Percentiles rank a stretch among this genome's conserved stretches.
phyloP scores from a whole-genome alignment of 495 filamentous ascomycete species.

The Trichoderma reesei region DNA sequence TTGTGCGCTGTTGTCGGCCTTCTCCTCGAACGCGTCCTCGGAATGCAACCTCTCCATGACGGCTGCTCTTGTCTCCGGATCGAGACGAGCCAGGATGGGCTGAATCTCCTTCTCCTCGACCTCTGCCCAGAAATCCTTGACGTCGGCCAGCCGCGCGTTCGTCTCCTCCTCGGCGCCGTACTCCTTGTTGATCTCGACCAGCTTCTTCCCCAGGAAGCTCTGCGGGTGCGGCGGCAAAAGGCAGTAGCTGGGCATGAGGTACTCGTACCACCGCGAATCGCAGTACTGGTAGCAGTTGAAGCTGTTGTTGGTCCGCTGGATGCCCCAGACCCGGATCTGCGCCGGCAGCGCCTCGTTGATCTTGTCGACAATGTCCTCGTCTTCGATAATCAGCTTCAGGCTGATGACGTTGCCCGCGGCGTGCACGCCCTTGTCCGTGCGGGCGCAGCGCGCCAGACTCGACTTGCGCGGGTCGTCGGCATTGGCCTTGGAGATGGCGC shows the following conservation, averaged over 20 bases:
- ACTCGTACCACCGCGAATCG: constrained; percentile 92
- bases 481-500: constrained; percentile 93
- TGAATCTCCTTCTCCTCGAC: constrained; percentile 66
- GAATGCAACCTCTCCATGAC: constrained; percentile 32
- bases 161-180: constrained; percentile 59
- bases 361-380: constrained; percentile 72
- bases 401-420: constrained; percentile 94
- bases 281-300: constrained; percentile 91
- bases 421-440: constrained; percentile 97
- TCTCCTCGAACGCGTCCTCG: neutral
- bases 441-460: constrained; percentile 81
- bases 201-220: constrained; percentile 70
- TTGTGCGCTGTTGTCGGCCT: constrained; percentile 5
- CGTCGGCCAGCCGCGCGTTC: constrained; percentile 60
- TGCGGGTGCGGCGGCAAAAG: constrained; percentile 86
- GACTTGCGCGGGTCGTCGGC: constrained; percentile 95
- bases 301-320: constrained; percentile 68
- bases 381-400: constrained; percentile 90
- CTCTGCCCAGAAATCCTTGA: constrained; percentile 68
- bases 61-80: constrained; percentile 31
- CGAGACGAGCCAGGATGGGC: constrained; percentile 52
- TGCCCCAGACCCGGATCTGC: constrained; percentile 91
- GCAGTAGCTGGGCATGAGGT: constrained; percentile 82
- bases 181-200: constrained; percentile 62
- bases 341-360: constrained; percentile 78